These are phyloP conservation scores for Alternaria atra DNA, from an alignment of 2,329 filamentous ascomycete species.

Conservation along the genomic window DNA sequence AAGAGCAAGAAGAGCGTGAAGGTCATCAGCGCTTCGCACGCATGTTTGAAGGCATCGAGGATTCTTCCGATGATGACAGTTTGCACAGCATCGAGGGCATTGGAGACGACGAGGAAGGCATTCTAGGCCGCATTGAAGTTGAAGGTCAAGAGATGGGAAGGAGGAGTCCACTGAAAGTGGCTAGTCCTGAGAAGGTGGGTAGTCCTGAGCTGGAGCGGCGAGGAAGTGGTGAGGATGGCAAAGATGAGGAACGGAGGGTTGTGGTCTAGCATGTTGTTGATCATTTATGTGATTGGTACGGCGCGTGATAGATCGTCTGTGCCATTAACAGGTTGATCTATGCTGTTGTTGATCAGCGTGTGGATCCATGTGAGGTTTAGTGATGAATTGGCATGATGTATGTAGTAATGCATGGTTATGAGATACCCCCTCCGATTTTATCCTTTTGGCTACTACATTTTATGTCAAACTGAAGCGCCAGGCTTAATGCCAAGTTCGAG, in stretches of 20 bases:
- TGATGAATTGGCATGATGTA: constrained; percentile 9
- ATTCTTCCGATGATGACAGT: constrained; percentile 40
- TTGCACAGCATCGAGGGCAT: constrained; percentile 14
- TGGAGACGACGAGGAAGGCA: constrained; percentile 24
- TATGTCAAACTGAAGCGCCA: neutral
- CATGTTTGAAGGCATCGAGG: constrained; percentile 48
- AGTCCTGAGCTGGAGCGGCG: constrained; percentile 11
- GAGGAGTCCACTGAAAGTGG: constrained; percentile 1
- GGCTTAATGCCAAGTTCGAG: neutral
- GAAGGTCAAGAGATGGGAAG: constrained; percentile 13
- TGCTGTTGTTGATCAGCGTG: neutral
- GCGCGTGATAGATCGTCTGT: neutral
- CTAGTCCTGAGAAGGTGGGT: constrained; percentile 11
- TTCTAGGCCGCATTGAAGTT: constrained; percentile 6
- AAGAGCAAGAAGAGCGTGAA: constrained; percentile 43
- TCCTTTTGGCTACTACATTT: neutral
- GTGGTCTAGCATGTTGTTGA: constrained; percentile 8
- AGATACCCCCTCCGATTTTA: constrained; percentile 11
- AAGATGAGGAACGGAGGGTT: neutral
- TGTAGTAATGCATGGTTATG: constrained; percentile 19
- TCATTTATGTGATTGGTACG: neutral
- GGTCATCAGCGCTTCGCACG: constrained; percentile 45
- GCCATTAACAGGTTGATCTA: neutral
- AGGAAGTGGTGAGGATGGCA: neutral
- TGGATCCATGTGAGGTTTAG: constrained; percentile 2